phyloP scores from a whole-genome alignment of 352 stramenopile genomes.

The Phytophthora nicotianae region DNA sequence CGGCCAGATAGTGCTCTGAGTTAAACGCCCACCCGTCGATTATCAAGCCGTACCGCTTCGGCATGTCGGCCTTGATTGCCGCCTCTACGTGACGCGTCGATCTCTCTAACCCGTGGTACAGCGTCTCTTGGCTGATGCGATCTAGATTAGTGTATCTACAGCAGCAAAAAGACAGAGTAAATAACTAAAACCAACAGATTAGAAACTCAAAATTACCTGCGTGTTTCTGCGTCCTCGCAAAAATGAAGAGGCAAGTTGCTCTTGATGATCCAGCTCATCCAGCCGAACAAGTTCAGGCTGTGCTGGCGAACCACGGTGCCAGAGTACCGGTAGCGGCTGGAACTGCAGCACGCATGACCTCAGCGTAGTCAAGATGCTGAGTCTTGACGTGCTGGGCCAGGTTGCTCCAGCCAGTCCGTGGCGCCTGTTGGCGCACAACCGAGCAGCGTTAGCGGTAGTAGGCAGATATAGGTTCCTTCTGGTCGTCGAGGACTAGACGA shows the following conservation, averaged over 20 bases:
- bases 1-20: too few species aligned
- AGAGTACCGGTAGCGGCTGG: not conserved
- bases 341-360: too few species aligned
- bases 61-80: too few species aligned
- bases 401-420: too few species aligned
- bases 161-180: not conserved
- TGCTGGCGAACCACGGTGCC: not conserved
- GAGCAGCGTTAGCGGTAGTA: not conserved
- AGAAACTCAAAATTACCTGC: not conserved
- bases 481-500: not conserved
- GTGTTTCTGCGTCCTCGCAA: too few species aligned
- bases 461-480: not conserved
- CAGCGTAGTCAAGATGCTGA: too few species aligned
- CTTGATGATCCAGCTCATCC: not conserved
- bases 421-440: not conserved
- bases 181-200: not conserved
- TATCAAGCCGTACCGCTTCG: too few species aligned
- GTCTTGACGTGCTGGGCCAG: too few species aligned
- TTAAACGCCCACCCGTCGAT: too few species aligned
- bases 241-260: not conserved
- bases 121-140: not conserved
- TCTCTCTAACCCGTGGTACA: too few species aligned
- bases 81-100: too few species aligned
- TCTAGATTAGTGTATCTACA: not conserved
- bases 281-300: conserved; percentile 1